phyloP scores from a whole-genome alignment of 306 rosid genomes.

The Glycine latifolia region DNA sequence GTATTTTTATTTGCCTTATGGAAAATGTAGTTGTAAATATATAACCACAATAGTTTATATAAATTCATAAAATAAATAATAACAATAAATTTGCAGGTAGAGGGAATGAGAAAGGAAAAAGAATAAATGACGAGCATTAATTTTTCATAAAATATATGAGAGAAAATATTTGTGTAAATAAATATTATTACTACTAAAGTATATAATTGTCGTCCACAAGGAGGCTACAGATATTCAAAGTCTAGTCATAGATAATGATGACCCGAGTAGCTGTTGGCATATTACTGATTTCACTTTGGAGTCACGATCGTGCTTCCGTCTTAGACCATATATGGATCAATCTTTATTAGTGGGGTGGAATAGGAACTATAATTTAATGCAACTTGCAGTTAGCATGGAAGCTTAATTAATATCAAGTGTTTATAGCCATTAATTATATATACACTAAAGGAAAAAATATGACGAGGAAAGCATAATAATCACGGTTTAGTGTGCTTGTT shows the following conservation, averaged over 20 bases:
- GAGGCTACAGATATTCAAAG: background rate
- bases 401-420: background rate
- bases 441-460: background rate
- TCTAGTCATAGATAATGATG: background rate
- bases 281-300: slow-evolving; percentile 22
- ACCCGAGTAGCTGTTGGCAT: background rate
- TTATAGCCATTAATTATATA: background rate
- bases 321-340: slow-evolving; percentile 22
- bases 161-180: background rate
- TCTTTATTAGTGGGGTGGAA: slow-evolving; percentile 1
- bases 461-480: background rate
- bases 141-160: background rate
- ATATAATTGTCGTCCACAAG: background rate
- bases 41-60: background rate
- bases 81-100: background rate
- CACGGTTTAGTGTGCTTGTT: background rate
- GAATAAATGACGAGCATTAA: background rate
- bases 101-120: background rate
- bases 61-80: background rate
- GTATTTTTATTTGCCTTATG: background rate
- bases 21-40: background rate
- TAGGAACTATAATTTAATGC: background rate
- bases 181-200: background rate
- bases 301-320: slow-evolving; percentile 13
- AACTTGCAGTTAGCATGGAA: background rate